Conservation (phyloP, 768 basidiomycete genomes). For the Punctularia strigosozonata region DNA sequence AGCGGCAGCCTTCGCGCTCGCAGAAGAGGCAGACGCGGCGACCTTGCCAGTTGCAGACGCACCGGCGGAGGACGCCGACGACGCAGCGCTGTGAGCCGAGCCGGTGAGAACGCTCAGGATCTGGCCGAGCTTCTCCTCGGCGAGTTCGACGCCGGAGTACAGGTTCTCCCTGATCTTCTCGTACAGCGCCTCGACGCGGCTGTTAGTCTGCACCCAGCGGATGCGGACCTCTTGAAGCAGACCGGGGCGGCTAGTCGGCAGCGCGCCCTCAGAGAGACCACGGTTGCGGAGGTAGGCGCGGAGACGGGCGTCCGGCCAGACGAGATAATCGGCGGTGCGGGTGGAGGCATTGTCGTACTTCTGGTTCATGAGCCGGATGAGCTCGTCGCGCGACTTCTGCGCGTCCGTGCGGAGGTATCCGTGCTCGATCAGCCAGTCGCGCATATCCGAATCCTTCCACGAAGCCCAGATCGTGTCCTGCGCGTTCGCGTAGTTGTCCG, state of each 20-base stretch:
- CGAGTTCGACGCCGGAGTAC: conserved; percentile 53
- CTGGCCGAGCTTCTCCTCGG: conserved; percentile 60
- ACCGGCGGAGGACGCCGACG: conserved; percentile 17
- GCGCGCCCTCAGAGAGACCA: conserved; percentile 56
- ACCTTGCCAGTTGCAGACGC: conserved; percentile 14
- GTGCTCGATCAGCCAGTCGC: conserved; percentile 62
- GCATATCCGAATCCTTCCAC: conserved; percentile 69
- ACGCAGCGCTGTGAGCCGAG: conserved; percentile 8
- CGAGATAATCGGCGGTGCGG: conserved; percentile 53
- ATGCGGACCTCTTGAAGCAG: conserved; percentile 77
- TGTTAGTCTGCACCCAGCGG: conserved; percentile 61
- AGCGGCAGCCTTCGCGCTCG: conserved; percentile 9
- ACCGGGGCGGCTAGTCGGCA: conserved; percentile 58
- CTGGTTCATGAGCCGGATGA: conserved; percentile 57
- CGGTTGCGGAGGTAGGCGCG: conserved; percentile 78
- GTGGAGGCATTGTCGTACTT: conserved; percentile 47
- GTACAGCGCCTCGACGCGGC: conserved; percentile 44
- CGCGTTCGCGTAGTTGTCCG: conserved; percentile 59
- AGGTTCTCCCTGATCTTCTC: conserved; percentile 54
- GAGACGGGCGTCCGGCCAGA: conserved; percentile 89
- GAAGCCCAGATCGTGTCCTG: conserved; percentile 48
- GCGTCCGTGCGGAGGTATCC: conserved; percentile 50
- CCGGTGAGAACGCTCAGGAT: conserved; percentile 31
- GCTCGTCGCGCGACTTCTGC: conserved; percentile 58
- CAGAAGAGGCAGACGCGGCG: conserved; percentile 12